These are phyloP conservation scores for Delphinella strobiligena DNA, from an alignment of 2,329 filamentous ascomycete genomes.

Conservation along the genomic window DNA sequence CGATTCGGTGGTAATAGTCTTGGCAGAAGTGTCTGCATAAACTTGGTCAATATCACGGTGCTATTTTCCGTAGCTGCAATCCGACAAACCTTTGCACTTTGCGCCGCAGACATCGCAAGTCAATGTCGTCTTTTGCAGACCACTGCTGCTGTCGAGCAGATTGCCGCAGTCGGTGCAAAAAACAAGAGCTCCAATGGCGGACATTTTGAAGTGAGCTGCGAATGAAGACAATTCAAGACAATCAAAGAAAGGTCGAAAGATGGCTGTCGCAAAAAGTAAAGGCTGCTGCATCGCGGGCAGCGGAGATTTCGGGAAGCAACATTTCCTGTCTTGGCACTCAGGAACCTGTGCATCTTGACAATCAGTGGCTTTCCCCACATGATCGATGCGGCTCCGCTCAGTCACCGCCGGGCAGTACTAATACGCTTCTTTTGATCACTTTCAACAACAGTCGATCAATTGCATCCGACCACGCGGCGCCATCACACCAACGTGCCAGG, in stretches of 20 bases:
- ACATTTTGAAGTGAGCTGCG: conserved; percentile 45
- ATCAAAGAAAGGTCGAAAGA: too few species aligned
- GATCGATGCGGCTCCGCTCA: too few species aligned
- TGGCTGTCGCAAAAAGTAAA: not conserved
- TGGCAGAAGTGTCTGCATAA: conserved; percentile 60
- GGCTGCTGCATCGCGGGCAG: not conserved
- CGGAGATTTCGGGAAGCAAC: not conserved
- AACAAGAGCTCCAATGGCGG: conserved; percentile 77
- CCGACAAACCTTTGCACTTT: conserved; percentile 59
- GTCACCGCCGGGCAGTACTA: not conserved
- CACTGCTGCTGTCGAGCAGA: conserved; percentile 68
- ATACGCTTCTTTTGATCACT: not conserved
- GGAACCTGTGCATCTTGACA: not conserved
- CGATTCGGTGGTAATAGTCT: conserved; percentile 68
- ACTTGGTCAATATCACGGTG: not conserved
- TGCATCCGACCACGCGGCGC: not conserved
- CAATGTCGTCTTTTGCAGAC: conserved; percentile 62
- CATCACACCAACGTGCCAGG: not conserved
- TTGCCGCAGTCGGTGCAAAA: conserved; percentile 93
- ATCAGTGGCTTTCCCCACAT: too few species aligned
- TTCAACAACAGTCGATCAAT: not conserved
- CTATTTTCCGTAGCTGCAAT: not conserved
- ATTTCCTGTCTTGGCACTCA: not conserved
- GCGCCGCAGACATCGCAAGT: conserved; percentile 78
- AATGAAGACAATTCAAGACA: not conserved